Evolutionary conservation across 129 eudicot genomes (phyloP).

Genomic region (Logfia minima): DNA sequence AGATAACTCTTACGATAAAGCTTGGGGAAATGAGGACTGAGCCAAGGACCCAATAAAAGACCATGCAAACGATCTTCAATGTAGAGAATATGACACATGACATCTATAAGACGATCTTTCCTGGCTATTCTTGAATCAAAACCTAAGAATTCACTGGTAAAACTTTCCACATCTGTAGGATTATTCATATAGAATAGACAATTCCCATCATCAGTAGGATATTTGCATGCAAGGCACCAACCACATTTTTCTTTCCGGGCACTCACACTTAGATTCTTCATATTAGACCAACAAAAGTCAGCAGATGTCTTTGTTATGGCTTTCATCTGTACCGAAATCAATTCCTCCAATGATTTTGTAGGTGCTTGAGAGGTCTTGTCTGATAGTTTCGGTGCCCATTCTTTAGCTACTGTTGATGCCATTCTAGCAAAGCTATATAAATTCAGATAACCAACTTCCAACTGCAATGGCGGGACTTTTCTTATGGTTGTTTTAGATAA

Average conservation of each 20-base stretch:
- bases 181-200: slow-evolving; percentile 60
- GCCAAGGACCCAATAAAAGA: slow-evolving; percentile 91
- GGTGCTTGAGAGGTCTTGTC: slow-evolving; percentile 48
- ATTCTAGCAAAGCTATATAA: slow-evolving; percentile 68
- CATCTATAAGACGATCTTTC: slow-evolving; percentile 62
- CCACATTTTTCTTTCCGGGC: slow-evolving; percentile 89
- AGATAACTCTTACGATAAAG: slow-evolving; percentile 57
- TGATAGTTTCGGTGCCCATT: slow-evolving; percentile 53
- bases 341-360: slow-evolving; percentile 54
- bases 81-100: slow-evolving; percentile 63
- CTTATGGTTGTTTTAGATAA: neutral
- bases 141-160: slow-evolving; percentile 48
- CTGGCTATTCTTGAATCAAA: slow-evolving; percentile 38
- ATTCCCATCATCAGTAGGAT: slow-evolving; percentile 69
- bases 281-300: slow-evolving; percentile 79
- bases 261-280: slow-evolving; percentile 40
- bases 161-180: slow-evolving; percentile 40
- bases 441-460: slow-evolving; percentile 47
- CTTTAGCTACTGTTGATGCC: slow-evolving; percentile 60
- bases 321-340: slow-evolving; percentile 68
- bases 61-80: slow-evolving; percentile 89
- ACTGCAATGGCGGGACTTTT: slow-evolving; percentile 15
- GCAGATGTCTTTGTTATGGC: slow-evolving; percentile 47
- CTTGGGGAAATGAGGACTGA: slow-evolving; percentile 57
- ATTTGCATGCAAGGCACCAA: slow-evolving; percentile 80